These are phyloP conservation scores for Aspergillus ochraceus DNA, from an alignment of 2,329 filamentous ascomycete species.

Conservation along the genomic window DNA sequence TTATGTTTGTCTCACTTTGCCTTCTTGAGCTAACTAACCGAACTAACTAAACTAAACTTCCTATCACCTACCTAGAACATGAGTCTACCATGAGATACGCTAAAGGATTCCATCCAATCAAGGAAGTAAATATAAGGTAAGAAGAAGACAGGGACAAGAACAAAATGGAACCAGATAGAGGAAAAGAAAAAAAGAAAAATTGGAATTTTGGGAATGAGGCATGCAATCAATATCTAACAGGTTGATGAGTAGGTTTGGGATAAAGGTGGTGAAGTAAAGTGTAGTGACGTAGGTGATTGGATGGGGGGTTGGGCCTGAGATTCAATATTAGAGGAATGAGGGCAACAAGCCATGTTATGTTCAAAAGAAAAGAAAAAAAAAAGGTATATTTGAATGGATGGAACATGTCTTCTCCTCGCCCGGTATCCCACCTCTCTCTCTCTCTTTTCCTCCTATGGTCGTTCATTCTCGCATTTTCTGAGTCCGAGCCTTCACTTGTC, in stretches of 20 bases:
- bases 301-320: neutral
- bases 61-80: neutral
- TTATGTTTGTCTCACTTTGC: no score
- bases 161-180: neutral
- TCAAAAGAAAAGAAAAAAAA: neutral
- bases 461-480: neutral
- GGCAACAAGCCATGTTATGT: neutral
- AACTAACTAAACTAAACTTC: no score
- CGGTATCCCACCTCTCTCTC: no score
- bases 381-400: neutral
- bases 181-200: neutral
- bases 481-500: neutral
- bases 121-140: neutral
- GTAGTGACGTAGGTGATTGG: neutral
- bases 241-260: no score
- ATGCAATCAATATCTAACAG: neutral
- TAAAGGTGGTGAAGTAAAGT: no score
- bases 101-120: neutral
- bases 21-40: no score
- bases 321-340: neutral
- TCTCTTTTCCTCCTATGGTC: neutral
- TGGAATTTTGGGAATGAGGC: neutral
- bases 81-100: neutral
- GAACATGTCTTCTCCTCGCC: neutral
- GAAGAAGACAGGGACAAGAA: neutral